Base-by-base conservation (phyloP, 2,329 filamentous ascomycete species). In the Metarhizium robertsii region DNA sequence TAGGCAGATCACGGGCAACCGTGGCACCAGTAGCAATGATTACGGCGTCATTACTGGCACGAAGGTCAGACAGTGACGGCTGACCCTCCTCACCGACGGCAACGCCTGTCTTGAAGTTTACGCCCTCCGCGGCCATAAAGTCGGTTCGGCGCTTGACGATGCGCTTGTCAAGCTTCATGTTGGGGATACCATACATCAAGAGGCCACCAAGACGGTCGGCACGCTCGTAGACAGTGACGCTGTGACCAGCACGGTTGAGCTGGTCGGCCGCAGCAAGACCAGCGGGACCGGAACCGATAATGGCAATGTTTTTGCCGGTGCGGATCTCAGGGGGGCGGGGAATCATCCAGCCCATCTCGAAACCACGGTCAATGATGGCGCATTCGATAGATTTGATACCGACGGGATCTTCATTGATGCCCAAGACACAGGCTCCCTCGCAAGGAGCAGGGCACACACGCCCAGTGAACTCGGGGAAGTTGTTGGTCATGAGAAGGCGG, bases 91-190 rank as follows among this genome's bases (percentile, higher is more conserved):
- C 86, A 49, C 92, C 92, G 63, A 97, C 81, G 40, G 85, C 75
- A 55, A 90, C 84, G 58, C 86, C 84, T 36, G 88, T 88, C 73
- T 89, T 84, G 75, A 95, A 96, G 53, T 80, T 79, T 67, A 96
- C 76, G 51, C 92, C 92, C 73, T 96, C 92, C 3, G 85, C 82
- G 54, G 88, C 89, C 89, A 96, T 92, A 73, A 97, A 91, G 73
- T 96, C 90, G 51, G 94, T 91, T 71, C 92, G 88, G 53, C 92
- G 88, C 79, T 96, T 92, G 58, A 97, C 92, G 60, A 96, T 86
- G 68, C 90, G 90, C 81, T 97, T 97, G 77, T 97, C 92, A 46
- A 97, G 87, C 79, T 97, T 97, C 92, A 97, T 97, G 79, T 97
- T 97, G 62, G 92, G 92, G 63, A 97, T 97, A 63, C 92, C 92